Evolutionary conservation across 495 filamentous ascomycete genomes (phyloP).

Genomic region (Xylaria sp.): DNA sequence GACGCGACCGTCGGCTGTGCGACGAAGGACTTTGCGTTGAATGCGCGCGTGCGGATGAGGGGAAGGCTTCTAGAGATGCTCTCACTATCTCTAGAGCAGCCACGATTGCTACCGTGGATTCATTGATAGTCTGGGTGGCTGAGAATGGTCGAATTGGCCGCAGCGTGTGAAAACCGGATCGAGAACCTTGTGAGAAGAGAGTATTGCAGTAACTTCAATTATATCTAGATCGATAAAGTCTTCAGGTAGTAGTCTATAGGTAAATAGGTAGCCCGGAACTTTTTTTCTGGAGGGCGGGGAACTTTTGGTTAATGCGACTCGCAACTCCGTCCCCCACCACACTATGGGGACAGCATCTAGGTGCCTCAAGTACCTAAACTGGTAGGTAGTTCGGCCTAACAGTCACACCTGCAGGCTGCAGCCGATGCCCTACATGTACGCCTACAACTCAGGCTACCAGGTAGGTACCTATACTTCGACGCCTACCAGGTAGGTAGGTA

Average conservation of each 20-base stretch:
- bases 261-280: too few species aligned
- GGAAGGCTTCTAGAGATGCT: conserved; percentile 69
- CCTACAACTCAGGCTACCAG: too few species aligned
- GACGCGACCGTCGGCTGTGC: conserved; percentile 23
- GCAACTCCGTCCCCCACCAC: conserved; percentile 26
- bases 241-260: not conserved
- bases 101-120: conserved; percentile 68
- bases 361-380: conserved; percentile 6
- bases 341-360: conserved; percentile 6
- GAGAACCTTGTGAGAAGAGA: not conserved
- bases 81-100: conserved; percentile 75
- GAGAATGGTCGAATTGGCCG: conserved; percentile 17
- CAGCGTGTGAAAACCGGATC: not conserved
- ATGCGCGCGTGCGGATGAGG: conserved; percentile 28
- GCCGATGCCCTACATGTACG: too few species aligned
- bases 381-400: conserved; percentile 1
- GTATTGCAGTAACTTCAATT: not conserved
- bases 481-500: too few species aligned
- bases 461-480: too few species aligned
- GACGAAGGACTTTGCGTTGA: conserved; percentile 12
- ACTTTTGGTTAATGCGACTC: conserved; percentile 14
- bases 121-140: conserved; percentile 49
- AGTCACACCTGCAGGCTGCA: conserved; percentile 5
- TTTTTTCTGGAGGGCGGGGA: conserved; percentile 27
- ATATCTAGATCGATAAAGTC: conserved; percentile 1